Conservation (phyloP, 148 eudicot genomes). For the Bassia scoparia region DNA sequence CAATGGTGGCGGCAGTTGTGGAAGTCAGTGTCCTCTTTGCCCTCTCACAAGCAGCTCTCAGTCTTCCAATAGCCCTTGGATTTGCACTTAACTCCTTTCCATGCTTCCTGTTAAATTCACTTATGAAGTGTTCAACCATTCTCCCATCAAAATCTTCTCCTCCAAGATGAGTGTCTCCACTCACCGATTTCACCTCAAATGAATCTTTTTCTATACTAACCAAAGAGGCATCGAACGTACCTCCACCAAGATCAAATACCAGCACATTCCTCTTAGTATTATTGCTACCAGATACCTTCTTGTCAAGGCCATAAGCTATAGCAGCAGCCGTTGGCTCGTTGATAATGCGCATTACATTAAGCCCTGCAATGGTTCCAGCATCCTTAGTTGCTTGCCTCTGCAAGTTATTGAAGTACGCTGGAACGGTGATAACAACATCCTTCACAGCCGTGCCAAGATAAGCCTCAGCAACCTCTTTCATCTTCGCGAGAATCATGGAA, state of each 20-base stretch:
- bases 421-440: not conserved
- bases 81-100: not conserved
- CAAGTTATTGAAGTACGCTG: not conserved
- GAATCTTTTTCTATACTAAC: constrained; percentile 1
- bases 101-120: constrained; percentile 7
- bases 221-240: constrained; percentile 2
- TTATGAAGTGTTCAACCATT: not conserved
- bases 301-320: constrained; percentile 17
- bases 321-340: constrained; percentile 26
- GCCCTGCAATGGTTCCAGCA: constrained; percentile 10
- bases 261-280: constrained; percentile 8
- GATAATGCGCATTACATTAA: constrained; percentile 5
- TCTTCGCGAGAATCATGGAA: not conserved
- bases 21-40: constrained; percentile 21
- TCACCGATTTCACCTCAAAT: constrained; percentile 16
- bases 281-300: not conserved
- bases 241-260: constrained; percentile 13
- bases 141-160: constrained; percentile 4
- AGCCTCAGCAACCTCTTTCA: not conserved
- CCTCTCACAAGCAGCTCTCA: constrained; percentile 22
- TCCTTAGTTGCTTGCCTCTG: constrained; percentile 6
- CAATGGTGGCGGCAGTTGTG: not conserved
- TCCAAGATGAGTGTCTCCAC: constrained; percentile 6
- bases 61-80: constrained; percentile 4
- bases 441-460: not conserved